Percentiles rank a stretch among this genome's conserved stretches.
Evolutionary conservation across 768 basidiomycete genomes (phyloP).

Genomic region (Podaxis mareebaensis): DNA sequence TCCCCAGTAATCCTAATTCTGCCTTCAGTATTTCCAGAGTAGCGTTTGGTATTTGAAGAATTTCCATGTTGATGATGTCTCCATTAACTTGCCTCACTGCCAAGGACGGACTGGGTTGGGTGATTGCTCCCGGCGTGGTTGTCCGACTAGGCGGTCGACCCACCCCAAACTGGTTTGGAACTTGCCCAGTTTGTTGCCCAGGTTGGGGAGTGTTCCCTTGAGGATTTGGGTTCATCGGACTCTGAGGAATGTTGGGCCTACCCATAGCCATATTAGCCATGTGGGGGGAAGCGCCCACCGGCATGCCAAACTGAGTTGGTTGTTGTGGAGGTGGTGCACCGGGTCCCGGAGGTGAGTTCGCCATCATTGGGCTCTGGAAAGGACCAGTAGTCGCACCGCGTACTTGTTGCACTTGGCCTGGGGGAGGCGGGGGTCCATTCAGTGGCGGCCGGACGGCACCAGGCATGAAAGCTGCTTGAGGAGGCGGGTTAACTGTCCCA

Average conservation of each 20-base stretch:
- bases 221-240: conserved; percentile 27
- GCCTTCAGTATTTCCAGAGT: conserved; percentile 36
- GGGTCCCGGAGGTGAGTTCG: conserved; percentile 55
- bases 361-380: conserved; percentile 67
- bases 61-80: conserved; percentile 38
- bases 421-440: conserved; percentile 19
- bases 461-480: conserved; percentile 25
- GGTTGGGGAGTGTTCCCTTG: conserved; percentile 34
- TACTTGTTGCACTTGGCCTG: conserved; percentile 20
- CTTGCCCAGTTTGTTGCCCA: conserved; percentile 22
- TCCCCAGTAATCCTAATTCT: conserved; percentile 46
- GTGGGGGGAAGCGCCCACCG: conserved; percentile 53
- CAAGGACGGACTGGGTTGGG: conserved; percentile 62
- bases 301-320: conserved; percentile 47
- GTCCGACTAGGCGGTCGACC: conserved; percentile 65
- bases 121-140: conserved; percentile 48
- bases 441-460: conserved; percentile 18
- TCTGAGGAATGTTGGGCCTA: conserved; percentile 51
- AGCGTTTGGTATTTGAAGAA: conserved; percentile 38
- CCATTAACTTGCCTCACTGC: conserved; percentile 38
- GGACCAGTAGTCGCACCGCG: conserved; percentile 30
- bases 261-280: conserved; percentile 39
- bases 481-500: conserved; percentile 14
- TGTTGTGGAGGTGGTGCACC: conserved; percentile 26
- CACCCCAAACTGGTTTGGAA: conserved; percentile 37